Base-by-base conservation (phyloP, 176 grass and related monocot genomes). In the Bolboschoenus planiculmis region DNA sequence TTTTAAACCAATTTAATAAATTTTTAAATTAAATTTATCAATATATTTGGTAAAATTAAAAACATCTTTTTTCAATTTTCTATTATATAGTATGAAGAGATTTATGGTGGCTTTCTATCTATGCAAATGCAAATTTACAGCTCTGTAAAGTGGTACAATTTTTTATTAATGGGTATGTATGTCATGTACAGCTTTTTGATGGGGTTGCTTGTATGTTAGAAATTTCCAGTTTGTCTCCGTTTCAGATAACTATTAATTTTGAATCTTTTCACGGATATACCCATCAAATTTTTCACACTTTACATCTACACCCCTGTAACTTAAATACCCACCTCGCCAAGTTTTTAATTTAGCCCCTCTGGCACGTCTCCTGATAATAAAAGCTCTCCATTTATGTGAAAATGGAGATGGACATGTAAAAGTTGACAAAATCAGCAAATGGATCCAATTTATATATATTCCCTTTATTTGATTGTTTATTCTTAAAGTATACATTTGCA, bases 281-380 rank as follows among this genome's bases (percentile, higher is more conserved):
- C 21, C 13, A 34, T 63, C 14, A 43, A 13, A 23, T 60, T 79
- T 63, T 40, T 26, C 27, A 29, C 9, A 63, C 53, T 57, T 81
- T 26, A 42, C 21, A 63, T 11, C 33, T 8, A 81, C 36, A 78
- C 56, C n/a, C 56, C 4, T 21, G 10, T 81, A 59, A 39, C 35
- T 81, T 81, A 60, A 76, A 60, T 81, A n/a, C 40, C 21, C 78
- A 81, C 36, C 39, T 81, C 78, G n/a, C 20, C 23, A 30, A 39
- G 36, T 81, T 55, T 53, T 81, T 63, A 81, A 81, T 81, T 81
- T 21, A 46, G 44, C 39, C 78, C 76, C 56, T 60, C 50, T 14
- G 0, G 30, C 46, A 30, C 56, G 15, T 58, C 33, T 5, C 34
- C n/a, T 0, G 13, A 43, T 42, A 7, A 10, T 26, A 60, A 46